Conservation (phyloP, 768 basidiomycete genomes). For the Mycena polygramma region DNA sequence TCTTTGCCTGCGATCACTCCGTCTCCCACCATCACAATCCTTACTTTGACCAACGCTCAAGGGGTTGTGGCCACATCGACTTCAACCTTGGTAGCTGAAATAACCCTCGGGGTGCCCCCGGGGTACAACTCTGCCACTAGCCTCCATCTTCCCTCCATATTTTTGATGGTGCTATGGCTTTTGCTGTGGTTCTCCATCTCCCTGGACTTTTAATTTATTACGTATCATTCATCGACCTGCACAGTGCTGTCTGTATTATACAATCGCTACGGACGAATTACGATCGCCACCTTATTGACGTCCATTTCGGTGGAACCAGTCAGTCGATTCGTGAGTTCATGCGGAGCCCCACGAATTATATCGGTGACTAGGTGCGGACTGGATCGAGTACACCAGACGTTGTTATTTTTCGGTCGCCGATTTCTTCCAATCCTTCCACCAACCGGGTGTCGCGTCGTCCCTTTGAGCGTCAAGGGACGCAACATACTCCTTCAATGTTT, state of each 20-base stretch:
- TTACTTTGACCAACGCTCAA: slow-evolving; percentile 67
- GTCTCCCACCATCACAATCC: slow-evolving; percentile 17
- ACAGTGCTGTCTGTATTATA: slow-evolving; percentile 29
- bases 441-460: slow-evolving; percentile 41
- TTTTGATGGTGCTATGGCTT: slow-evolving; percentile 9
- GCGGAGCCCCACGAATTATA: too few relatives aligned
- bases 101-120: slow-evolving; percentile 75
- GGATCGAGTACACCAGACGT: too few relatives aligned
- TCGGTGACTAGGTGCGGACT: too few relatives aligned
- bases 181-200: slow-evolving; percentile 32
- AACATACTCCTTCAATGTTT: slow-evolving; percentile 10
- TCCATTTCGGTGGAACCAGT: too few relatives aligned
- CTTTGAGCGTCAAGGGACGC: slow-evolving; percentile 20
- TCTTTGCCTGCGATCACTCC: slow-evolving; percentile 60
- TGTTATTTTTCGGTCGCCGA: not conserved
- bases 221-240: slow-evolving; percentile 32
- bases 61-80: slow-evolving; percentile 69
- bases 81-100: slow-evolving; percentile 60
- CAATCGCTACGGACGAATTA: slow-evolving; percentile 1
- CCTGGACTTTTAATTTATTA: slow-evolving; percentile 34
- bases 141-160: slow-evolving; percentile 23
- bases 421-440: slow-evolving; percentile 48
- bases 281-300: too few relatives aligned
- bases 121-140: slow-evolving; percentile 58
- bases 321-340: too few relatives aligned